A percentile compares a stretch with the other conserved stretches of the same genome.
These are phyloP conservation scores for Cyberlindnera subsufficiens DNA, from an alignment of 805 yeast genomes.

Conservation along the genomic window DNA sequence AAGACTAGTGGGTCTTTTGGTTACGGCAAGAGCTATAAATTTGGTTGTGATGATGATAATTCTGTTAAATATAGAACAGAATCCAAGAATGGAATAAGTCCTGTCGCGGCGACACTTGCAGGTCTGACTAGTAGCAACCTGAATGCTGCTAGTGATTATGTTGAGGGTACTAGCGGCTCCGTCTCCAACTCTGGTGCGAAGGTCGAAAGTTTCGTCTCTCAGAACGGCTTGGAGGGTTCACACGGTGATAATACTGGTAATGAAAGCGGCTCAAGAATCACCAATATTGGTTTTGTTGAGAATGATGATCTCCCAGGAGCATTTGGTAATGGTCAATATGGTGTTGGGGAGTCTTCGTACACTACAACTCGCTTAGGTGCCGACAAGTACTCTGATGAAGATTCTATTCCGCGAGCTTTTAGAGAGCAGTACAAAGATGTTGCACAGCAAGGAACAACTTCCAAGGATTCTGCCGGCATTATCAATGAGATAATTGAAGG, in stretches of 20 bases:
- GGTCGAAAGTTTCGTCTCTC: too few species aligned
- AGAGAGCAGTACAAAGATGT: background rate
- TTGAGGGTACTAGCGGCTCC: too few species aligned
- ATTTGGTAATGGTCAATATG: background rate
- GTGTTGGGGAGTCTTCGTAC: background rate
- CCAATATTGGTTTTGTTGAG: background rate
- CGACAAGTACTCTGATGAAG: background rate
- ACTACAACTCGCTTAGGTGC: background rate
- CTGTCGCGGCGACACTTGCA: too few species aligned
- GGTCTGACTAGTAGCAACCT: too few species aligned
- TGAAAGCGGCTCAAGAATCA: too few species aligned
- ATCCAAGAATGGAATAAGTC: too few species aligned
- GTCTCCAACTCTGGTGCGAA: too few species aligned
- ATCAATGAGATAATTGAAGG: constrained; percentile 13
- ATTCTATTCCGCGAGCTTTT: background rate
- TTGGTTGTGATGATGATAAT: too few species aligned
- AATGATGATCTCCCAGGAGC: constrained; percentile 10
- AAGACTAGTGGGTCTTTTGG: constrained; percentile 6
- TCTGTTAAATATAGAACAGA: too few species aligned
- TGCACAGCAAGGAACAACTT: background rate
- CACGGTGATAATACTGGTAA: too few species aligned
- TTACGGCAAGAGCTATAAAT: background rate
- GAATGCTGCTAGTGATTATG: too few species aligned
- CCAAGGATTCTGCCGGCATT: constrained; percentile 2
- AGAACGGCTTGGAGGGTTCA: too few species aligned